These are phyloP conservation scores for Amaranthus tricolor DNA, from an alignment of 179 eudicot genomes.

Conservation along the genomic window DNA sequence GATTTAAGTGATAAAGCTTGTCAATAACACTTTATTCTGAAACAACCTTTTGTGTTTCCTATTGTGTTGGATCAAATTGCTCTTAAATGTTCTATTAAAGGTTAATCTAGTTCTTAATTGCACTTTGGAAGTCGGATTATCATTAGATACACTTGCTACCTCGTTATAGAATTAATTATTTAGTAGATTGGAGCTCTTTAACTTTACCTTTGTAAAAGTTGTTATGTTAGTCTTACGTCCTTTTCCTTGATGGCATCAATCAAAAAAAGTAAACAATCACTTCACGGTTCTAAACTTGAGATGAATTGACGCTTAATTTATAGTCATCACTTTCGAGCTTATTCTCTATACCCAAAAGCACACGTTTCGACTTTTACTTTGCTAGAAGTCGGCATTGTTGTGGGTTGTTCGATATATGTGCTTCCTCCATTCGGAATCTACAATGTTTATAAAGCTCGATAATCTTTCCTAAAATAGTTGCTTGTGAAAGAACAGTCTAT, in stretches of 20 bases:
- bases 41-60: constrained; percentile 6
- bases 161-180: background rate
- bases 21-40: constrained; percentile 17
- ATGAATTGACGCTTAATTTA: background rate
- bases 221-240: background rate
- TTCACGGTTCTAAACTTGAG: background rate
- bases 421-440: background rate
- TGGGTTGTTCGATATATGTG: background rate
- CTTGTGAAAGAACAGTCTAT: too few relatives aligned
- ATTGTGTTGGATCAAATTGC: background rate
- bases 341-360: background rate
- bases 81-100: background rate
- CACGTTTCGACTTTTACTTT: background rate
- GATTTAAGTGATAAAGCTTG: constrained; percentile 11
- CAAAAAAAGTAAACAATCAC: constrained; percentile 7
- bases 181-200: constrained; percentile 4
- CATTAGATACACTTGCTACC: constrained; percentile 8
- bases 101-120: constrained; percentile 7
- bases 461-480: too few relatives aligned
- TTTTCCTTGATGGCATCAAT: constrained; percentile 4
- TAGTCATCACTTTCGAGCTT: background rate
- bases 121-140: constrained; percentile 1
- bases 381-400: background rate
- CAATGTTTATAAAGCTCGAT: background rate
- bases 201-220: constrained; percentile 14